phyloP scores from a whole-genome alignment of 1,139 yeast genomes.

The Pneumocystis sp. region DNA sequence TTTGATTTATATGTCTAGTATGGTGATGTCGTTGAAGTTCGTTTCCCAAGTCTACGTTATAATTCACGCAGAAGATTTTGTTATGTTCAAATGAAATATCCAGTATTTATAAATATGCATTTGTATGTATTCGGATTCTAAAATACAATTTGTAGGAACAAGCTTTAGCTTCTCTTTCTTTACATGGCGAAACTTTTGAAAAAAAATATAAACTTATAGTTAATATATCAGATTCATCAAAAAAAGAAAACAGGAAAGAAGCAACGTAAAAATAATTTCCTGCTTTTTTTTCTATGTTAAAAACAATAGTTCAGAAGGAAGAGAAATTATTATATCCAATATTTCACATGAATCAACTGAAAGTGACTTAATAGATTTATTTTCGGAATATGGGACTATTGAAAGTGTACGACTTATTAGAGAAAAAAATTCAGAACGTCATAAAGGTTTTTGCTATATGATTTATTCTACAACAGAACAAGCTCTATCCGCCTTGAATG shows the following conservation, averaged over 20 bases:
- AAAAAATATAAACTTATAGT: constrained; percentile 15
- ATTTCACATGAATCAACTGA: constrained; percentile 31
- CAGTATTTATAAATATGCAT: neutral
- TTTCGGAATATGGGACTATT: constrained; percentile 34
- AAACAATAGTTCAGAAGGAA: constrained; percentile 25
- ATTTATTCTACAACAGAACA: constrained; percentile 18
- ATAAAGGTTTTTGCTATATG: constrained; percentile 25
- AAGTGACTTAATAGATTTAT: constrained; percentile 21
- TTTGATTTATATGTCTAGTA: constrained; percentile 25
- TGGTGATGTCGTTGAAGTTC: constrained; percentile 39
- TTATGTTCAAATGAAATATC: constrained; percentile 43
- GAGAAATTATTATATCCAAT: constrained; percentile 38
- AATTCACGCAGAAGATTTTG: constrained; percentile 56
- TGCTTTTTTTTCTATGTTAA: neutral
- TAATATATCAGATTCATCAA: constrained; percentile 6
- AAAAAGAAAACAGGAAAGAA: constrained; percentile 27
- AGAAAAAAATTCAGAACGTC: constrained; percentile 13
- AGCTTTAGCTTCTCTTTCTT: constrained; percentile 36
- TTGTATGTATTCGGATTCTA: neutral
- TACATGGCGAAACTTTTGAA: constrained; percentile 30
- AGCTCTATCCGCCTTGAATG: constrained; percentile 20
- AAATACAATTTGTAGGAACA: constrained; percentile 17
- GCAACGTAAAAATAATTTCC: constrained; percentile 23
- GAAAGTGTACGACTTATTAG: constrained; percentile 38
- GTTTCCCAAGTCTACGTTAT: constrained; percentile 53